phyloP scores from a whole-genome alignment of 2,329 filamentous ascomycete species.

The Rutstroemia sp. region DNA sequence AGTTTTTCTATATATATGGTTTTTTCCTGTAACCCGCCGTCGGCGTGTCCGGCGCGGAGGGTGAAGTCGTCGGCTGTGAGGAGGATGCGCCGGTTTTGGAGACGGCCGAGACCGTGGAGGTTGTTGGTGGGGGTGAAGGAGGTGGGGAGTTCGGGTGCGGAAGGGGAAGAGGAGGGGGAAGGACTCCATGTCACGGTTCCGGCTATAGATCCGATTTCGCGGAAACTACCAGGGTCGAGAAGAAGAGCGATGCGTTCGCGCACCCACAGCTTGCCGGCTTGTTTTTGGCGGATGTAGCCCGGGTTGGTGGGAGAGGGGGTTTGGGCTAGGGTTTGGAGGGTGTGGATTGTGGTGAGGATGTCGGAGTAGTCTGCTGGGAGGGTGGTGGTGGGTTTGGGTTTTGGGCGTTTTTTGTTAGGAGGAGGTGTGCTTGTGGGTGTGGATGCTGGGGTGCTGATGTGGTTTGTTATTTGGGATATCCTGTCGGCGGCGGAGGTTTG shows the following conservation, averaged over 20 bases:
- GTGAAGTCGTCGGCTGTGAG: conserved; percentile 59
- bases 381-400: conserved; percentile 30
- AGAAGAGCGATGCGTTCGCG: conserved; percentile 51
- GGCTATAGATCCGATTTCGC: conserved; percentile 52
- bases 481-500: conserved; percentile 23
- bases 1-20: conserved; percentile 57
- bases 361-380: conserved; percentile 56
- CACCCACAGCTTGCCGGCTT: conserved; percentile 58
- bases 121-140: conserved; percentile 50
- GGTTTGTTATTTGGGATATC: conserved; percentile 26
- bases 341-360: conserved; percentile 47
- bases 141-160: conserved; percentile 29
- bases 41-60: conserved; percentile 55
- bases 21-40: conserved; percentile 50
- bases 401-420: conserved; percentile 24
- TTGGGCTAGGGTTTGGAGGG: conserved; percentile 43
- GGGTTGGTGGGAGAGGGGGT: conserved; percentile 46
- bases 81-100: conserved; percentile 46
- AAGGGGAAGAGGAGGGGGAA: too few relatives aligned
- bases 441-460: conserved; percentile 12
- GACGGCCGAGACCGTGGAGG: conserved; percentile 48
- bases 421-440: neutral
- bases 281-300: conserved; percentile 55
- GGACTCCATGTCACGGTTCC: conserved; percentile 49
- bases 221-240: conserved; percentile 48